Evolutionary conservation across 2,329 filamentous ascomycete species (phyloP), one percentile per base, ranked within the genome.

Genomic region (Nothomitra cinnamomea): DNA sequence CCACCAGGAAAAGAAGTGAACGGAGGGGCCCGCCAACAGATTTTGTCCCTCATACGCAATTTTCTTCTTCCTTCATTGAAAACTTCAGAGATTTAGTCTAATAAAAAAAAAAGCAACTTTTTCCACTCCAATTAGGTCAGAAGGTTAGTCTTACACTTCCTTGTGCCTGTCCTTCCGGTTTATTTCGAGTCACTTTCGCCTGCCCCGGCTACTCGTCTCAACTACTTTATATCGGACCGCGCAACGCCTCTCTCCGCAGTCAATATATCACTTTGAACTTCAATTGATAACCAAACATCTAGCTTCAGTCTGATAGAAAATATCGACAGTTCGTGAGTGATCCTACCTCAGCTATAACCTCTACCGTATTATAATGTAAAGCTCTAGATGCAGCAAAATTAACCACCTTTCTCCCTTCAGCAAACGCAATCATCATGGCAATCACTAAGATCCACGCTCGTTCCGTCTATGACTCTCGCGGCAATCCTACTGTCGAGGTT

Each of bases 401-500:
- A 42, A 38, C 36, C 13, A 48, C 15, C 24, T 17, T 24, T 15
- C 28, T 25, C 13, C 28, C 45, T 22, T 6, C 58, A 60, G 56
- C 58, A 38, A 38, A 43, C 45, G 54, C 63, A 28, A 49, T 13
- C 72, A 89, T 68, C 62, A 98, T 98, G 92, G 76, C 85, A 66
- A 87, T 92, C 72, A 81, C 82, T 71, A 90, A 89, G 78, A 79
- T 92, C 69, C 85, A 89, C 79, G 86, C 85, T 67, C 85, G 92
- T 69, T 89, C 84, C 67, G 88, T 98, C 77, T 98, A 90, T 81
- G 92, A 98, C 80, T 96, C 92, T 71, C 90, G 92, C 62, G 80
- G 80, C 70, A 98, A 98, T 83, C 92, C 92, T 66, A 98, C 92
- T 69, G 90, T 95, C 67, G 90, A 96, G 79, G 90, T 96, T 66